Percentiles rank a stretch among this genome's conserved stretches.
These are phyloP conservation scores for Fusarium buxicola DNA, from an alignment of 2,329 filamentous ascomycete species.

Conservation along the genomic window DNA sequence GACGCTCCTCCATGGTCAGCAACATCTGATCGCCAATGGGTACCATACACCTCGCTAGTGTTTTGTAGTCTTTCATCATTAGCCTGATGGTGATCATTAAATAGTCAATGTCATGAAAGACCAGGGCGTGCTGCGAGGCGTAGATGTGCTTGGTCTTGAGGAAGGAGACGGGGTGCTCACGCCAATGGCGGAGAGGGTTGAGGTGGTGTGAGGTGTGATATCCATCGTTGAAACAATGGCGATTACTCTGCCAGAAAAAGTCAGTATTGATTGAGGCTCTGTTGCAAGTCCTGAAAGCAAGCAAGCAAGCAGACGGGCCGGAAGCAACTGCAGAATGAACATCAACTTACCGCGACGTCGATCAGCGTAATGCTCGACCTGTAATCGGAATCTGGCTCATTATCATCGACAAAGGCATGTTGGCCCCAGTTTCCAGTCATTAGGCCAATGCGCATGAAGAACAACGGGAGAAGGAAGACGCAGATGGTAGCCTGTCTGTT, in stretches of 20 bases:
- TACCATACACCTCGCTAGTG: conserved; percentile 76
- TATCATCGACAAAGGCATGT: conserved; percentile 81
- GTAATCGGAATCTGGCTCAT: conserved; percentile 81
- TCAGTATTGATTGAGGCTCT: neutral
- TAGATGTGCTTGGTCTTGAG: conserved; percentile 76
- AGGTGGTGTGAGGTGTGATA: conserved; percentile 86
- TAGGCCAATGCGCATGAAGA: conserved; percentile 74
- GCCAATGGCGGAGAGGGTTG: conserved; percentile 83
- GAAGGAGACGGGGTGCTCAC: conserved; percentile 81
- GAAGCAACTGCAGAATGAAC: no score
- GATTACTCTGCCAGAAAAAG: conserved; percentile 70
- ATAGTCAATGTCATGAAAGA: conserved; percentile 86
- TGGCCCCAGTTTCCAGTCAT: conserved; percentile 91
- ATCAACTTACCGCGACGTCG: conserved; percentile 75
- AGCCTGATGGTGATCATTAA: conserved; percentile 78
- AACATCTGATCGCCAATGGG: conserved; percentile 78
- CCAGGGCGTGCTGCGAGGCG: conserved; percentile 73
- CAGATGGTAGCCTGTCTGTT: conserved; percentile 70
- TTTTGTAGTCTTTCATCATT: conserved; percentile 76
- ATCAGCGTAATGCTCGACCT: conserved; percentile 83
- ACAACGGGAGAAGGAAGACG: conserved; percentile 74
- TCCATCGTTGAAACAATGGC: conserved; percentile 85
- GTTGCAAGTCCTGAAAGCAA: no score
- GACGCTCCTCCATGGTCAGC: conserved; percentile 65
- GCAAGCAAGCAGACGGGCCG: no score